These are phyloP conservation scores for Grosmannia serpens DNA, from an alignment of 2,329 filamentous ascomycete species.

Conservation along the genomic window DNA sequence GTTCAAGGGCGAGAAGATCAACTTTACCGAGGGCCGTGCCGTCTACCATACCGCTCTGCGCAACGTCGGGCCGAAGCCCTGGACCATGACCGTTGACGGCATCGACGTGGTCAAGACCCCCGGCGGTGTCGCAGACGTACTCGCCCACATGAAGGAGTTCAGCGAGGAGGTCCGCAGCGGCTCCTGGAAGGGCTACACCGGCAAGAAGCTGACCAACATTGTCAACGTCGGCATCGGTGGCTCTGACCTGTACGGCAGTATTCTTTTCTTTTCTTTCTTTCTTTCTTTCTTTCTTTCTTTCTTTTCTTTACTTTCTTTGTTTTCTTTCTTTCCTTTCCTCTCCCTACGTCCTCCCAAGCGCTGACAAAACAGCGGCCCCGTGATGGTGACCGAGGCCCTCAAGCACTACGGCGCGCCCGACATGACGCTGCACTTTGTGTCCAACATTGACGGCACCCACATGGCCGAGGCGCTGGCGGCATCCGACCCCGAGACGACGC, in stretches of 20 bases:
- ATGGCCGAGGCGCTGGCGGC: conserved; percentile 82
- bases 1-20: conserved; percentile 97
- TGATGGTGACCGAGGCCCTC: conserved; percentile 97
- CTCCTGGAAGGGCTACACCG: conserved; percentile 92
- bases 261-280: background rate
- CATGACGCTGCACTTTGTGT: conserved; percentile 92
- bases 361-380: conserved; percentile 60
- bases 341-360: background rate
- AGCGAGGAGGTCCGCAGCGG: conserved; percentile 88
- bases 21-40: conserved; percentile 94
- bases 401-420: conserved; percentile 84
- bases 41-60: conserved; percentile 93
- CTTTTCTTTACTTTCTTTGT: background rate
- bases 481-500: conserved; percentile 93
- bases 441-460: conserved; percentile 98
- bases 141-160: conserved; percentile 98
- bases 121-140: conserved; percentile 78
- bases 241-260: conserved; percentile 71
- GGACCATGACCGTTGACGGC: conserved; percentile 75
- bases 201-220: conserved; percentile 94
- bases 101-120: conserved; percentile 84
- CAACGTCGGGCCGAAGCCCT: conserved; percentile 60
- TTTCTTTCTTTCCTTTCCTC: background rate
- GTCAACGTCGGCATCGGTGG: conserved; percentile 97
- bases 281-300: background rate